Percentiles rank a stretch among this genome's conserved stretches.
These are phyloP conservation scores for Lepidopterella palustris DNA, from an alignment of 495 filamentous ascomycete genomes.

Conservation along the genomic window DNA sequence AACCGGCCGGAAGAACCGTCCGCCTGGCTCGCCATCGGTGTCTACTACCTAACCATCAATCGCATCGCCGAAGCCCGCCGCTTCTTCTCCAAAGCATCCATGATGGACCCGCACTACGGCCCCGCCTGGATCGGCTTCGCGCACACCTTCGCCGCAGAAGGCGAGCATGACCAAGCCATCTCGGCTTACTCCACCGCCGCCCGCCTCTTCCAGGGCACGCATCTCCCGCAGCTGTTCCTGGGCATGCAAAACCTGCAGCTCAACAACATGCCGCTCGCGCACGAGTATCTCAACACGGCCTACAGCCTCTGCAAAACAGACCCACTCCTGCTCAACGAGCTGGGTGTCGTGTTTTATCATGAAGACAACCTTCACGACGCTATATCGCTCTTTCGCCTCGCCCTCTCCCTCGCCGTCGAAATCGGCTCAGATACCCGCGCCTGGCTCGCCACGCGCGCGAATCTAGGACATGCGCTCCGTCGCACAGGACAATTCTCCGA, in stretches of 20 bases:
- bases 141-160: slow-evolving; percentile 99
- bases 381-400: slow-evolving; percentile 62
- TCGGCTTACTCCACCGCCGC: slow-evolving; percentile 96
- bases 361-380: slow-evolving; percentile 72
- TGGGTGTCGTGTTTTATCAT: slow-evolving; percentile 90
- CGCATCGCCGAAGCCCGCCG: slow-evolving; percentile 90
- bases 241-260: slow-evolving; percentile 97
- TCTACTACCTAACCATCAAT: slow-evolving; percentile 85
- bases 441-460: slow-evolving; percentile 82
- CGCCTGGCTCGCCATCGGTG: slow-evolving; percentile 87
- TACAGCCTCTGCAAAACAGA: slow-evolving; percentile 70
- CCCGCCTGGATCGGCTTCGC: slow-evolving; percentile 99
- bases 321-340: slow-evolving; percentile 87
- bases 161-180: slow-evolving; percentile 97
- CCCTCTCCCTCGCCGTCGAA: slow-evolving; percentile 67
- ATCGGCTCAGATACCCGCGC: slow-evolving; percentile 75
- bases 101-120: slow-evolving; percentile 96
- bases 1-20: slow-evolving; percentile 83
- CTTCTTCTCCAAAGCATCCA: slow-evolving; percentile 93
- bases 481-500: slow-evolving; percentile 52
- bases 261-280: slow-evolving; percentile 91
- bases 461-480: slow-evolving; percentile 81
- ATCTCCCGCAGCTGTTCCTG: slow-evolving; percentile 91
- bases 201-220: slow-evolving; percentile 91
- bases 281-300: slow-evolving; percentile 88